phyloP scores from a whole-genome alignment of 148 eudicot genomes.

The Rhododendron williamsianum region DNA sequence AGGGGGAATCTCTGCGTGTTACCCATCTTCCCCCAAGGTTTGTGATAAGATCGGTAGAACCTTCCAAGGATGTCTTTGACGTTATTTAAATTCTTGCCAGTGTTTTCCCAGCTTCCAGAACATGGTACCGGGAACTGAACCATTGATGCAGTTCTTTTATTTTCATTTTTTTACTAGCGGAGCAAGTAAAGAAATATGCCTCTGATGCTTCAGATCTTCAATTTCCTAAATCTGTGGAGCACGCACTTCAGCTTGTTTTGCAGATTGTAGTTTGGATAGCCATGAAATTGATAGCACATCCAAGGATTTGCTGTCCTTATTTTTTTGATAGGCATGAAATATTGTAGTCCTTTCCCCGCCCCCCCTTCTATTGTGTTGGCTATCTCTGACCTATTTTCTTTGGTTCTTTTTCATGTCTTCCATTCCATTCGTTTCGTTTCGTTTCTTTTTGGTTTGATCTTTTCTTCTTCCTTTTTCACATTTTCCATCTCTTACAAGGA shows the following conservation, averaged over 20 bases:
- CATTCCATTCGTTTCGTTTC: neutral
- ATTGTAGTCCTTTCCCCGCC: neutral
- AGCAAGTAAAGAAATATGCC: neutral
- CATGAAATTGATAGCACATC: neutral
- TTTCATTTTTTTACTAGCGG: neutral
- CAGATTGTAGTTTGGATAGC: neutral
- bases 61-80: neutral
- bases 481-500: conserved; percentile 25
- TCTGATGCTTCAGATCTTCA: neutral
- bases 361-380: neutral
- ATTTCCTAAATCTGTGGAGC: neutral
- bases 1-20: neutral
- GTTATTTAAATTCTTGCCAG: neutral
- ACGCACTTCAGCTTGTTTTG: neutral
- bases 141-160: neutral
- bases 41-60: neutral
- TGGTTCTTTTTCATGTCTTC: neutral
- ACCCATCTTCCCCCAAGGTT: neutral
- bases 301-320: neutral
- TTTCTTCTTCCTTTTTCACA: neutral
- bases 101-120: neutral
- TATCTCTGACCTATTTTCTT: neutral
- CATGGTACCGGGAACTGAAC: neutral
- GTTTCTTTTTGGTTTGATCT: neutral
- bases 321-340: neutral